phyloP scores from a whole-genome alignment of 1,284 basidiomycete genomes.

The Cutaneotrichosporon sp. region DNA sequence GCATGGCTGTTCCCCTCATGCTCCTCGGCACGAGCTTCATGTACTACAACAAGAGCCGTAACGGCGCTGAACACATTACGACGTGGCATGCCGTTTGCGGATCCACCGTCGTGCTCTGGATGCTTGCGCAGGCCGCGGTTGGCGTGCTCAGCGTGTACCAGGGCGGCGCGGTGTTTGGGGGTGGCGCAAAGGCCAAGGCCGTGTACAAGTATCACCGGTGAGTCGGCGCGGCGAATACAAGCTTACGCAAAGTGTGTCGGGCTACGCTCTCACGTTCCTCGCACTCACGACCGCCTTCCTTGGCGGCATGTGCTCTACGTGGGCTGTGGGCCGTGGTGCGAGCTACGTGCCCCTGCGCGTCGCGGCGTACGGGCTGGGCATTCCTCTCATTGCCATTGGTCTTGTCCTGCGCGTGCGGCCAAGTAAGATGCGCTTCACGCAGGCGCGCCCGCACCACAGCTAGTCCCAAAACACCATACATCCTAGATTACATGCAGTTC shows the following conservation, averaged over 20 bases:
- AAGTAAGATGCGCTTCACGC: constrained; percentile 33
- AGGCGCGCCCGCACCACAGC: neutral
- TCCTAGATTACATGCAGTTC: neutral
- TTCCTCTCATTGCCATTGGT: constrained; percentile 35
- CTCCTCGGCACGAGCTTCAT: constrained; percentile 37
- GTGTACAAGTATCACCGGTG: constrained; percentile 47
- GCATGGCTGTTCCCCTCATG: constrained; percentile 34
- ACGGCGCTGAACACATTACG: constrained; percentile 40
- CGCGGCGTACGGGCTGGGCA: constrained; percentile 36
- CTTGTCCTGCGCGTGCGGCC: constrained; percentile 28
- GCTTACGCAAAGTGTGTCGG: constrained; percentile 31
- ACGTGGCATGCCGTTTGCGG: constrained; percentile 43
- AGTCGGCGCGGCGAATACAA: constrained; percentile 9
- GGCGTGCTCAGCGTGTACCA: constrained; percentile 34
- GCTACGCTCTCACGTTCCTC: constrained; percentile 38
- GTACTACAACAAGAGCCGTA: constrained; percentile 44
- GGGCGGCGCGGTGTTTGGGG: constrained; percentile 29
- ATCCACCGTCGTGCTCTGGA: constrained; percentile 29
- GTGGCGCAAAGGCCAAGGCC: constrained; percentile 31
- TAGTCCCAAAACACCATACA: neutral
- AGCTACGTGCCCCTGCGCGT: constrained; percentile 18
- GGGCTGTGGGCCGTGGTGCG: constrained; percentile 20
- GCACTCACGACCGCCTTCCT: constrained; percentile 38
- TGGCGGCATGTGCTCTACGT: constrained; percentile 37
- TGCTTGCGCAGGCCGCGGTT: constrained; percentile 33